Percentiles rank a stretch among this genome's conserved stretches.
Evolutionary conservation across 83 land plant genomes (phyloP).

Genomic region (Isoetes engelmannii): DNA sequence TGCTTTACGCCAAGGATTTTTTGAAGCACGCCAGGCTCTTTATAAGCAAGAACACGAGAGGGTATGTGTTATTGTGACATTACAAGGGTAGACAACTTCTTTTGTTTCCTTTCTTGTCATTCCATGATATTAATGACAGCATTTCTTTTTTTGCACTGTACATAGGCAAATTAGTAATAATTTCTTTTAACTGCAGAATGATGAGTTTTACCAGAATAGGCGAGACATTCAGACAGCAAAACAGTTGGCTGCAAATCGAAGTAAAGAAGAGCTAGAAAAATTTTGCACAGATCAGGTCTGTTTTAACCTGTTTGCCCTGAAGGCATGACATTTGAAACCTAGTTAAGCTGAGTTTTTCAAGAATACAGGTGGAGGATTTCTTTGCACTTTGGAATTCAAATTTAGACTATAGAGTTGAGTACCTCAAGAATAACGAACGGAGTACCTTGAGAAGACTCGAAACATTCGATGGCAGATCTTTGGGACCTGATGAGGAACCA

Average conservation of each 20-base stretch:
- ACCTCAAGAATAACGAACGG: constrained; percentile 49
- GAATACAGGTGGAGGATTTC: constrained; percentile 46
- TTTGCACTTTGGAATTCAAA: constrained; percentile 57
- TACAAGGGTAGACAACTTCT: not conserved
- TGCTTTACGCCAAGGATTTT: constrained; percentile 54
- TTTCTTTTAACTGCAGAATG: constrained; percentile 32
- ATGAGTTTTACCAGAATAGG: constrained; percentile 43
- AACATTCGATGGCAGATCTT: constrained; percentile 74
- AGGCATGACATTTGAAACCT: not conserved
- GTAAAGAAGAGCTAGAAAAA: constrained; percentile 36
- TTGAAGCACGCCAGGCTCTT: constrained; percentile 26
- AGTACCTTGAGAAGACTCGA: constrained; percentile 70
- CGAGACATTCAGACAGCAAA: constrained; percentile 35
- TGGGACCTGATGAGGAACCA: constrained; percentile 79
- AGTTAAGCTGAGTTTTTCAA: not conserved
- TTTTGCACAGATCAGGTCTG: constrained; percentile 54
- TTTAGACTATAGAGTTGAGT: constrained; percentile 57
- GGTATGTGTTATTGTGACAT: constrained; percentile 23
- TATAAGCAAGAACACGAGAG: constrained; percentile 41
- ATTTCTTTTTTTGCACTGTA: not conserved
- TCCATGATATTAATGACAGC: not conserved
- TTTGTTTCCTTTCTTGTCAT: not conserved
- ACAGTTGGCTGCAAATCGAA: constrained; percentile 26
- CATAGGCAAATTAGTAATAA: not conserved
- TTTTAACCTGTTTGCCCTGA: not conserved